phyloP scores from a whole-genome alignment of 2,329 filamentous ascomycete genomes.

The Myriosclerotinia scirpicola region DNA sequence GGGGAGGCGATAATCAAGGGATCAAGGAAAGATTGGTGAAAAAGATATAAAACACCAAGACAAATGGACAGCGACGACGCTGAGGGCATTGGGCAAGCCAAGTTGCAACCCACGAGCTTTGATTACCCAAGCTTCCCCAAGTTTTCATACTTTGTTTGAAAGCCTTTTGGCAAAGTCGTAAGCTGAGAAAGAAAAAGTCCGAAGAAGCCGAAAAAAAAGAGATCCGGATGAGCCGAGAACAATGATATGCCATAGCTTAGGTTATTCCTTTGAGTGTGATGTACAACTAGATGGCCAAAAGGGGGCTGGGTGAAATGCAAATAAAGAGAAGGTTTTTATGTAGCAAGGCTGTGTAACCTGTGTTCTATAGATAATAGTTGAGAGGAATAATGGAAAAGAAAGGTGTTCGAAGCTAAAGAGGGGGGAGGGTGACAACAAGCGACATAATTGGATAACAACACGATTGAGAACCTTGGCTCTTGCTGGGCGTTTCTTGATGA shows the following conservation, averaged over 20 bases:
- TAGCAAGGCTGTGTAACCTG: not conserved
- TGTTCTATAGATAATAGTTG: not conserved
- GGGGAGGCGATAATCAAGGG: not conserved
- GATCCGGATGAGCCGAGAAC: not conserved
- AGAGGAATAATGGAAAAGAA: not conserved
- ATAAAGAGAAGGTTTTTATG: not conserved
- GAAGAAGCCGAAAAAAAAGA: not conserved
- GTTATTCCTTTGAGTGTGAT: not conserved
- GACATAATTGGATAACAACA: constrained; percentile 1
- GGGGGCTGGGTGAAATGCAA: constrained; percentile 7
- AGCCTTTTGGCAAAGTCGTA: not conserved
- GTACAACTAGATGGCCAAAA: not conserved
- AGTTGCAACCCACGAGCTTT: not conserved
- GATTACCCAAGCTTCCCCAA: not conserved
- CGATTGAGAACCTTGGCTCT: not conserved
- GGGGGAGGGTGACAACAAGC: not conserved
- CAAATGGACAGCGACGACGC: not conserved
- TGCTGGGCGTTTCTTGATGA: constrained; percentile 1
- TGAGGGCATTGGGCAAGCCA: not conserved
- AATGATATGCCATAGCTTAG: not conserved
- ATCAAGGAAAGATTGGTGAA: not conserved
- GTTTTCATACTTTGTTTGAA: not conserved
- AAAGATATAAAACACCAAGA: constrained; percentile 4
- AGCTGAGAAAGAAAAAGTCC: not conserved
- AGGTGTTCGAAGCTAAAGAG: not conserved